Evolutionary conservation across 495 filamentous ascomycete species (phyloP), one percentile per base, ranked within the genome.

Genomic region (Penicillium angulare): DNA sequence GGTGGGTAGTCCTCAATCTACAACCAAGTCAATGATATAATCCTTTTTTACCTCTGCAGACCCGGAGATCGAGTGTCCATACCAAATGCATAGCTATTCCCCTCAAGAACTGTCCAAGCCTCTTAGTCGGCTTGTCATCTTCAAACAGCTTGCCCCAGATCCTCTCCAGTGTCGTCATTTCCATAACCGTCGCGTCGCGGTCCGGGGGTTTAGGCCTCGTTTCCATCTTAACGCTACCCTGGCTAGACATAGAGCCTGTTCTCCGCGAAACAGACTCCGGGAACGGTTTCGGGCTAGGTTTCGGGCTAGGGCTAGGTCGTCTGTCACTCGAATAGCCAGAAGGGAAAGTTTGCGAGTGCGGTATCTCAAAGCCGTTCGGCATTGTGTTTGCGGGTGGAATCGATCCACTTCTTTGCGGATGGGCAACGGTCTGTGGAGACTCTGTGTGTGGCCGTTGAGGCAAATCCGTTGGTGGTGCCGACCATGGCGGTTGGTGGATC

Each of bases 131-230:
- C 43, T 80, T 74, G 3, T 84, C 85, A 43, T 79, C 76, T 41
- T 89, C 86, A 61, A 95, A 93, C 13, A 95, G 61, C 21, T 77
- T 79, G 1, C 87, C 86, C 89, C 90, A 95, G 52, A 86, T 83
- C 57, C 79, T 78, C 63, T 87, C 84, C 39, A 87, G 61, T 2
- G 82, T 81, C 0, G 82, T 84, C 57, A 77, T 72, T 38, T 83
- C 80, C 48, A 67, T 66, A 17, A 71, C 73, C 23, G 79, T 79
- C 23, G 68, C 59, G 23, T 74, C 68, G 29, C 78, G 67, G 15
- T 63, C 49, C n/a, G 74, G 70, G 12, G 67, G 63, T 31, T 57
- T 69, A 10, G 79, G 78, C n/a, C 80, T 70, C 27, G 56, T 35
- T 6, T 70, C 63, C 31, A 43, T 52, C 54, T 52, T 62, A 31